Conservation (phyloP, 345 rosid species). For the Citrus glauca region DNA sequence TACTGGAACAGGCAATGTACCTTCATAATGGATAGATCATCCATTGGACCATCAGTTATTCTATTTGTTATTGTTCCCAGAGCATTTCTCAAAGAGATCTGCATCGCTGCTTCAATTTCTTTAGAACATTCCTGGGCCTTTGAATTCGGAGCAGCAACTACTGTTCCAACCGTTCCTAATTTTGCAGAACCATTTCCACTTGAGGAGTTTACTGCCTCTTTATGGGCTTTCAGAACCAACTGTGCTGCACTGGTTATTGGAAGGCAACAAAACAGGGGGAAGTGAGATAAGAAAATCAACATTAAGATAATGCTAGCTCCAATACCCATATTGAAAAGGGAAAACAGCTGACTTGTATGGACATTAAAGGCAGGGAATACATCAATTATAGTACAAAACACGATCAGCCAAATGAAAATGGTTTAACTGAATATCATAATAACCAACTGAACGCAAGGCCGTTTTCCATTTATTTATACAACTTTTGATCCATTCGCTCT, state of each 20-base stretch:
- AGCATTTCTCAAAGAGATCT: slow-evolving; percentile 90
- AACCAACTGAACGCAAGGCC: neutral
- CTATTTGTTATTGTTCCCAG: slow-evolving; percentile 56
- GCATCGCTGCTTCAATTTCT: slow-evolving; percentile 99
- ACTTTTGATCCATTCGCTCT: neutral
- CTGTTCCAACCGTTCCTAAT: slow-evolving; percentile 88
- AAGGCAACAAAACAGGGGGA: slow-evolving; percentile 5
- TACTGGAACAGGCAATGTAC: slow-evolving; percentile 24
- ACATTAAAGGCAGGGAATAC: neutral
- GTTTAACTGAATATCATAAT: neutral
- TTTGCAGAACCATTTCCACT: slow-evolving; percentile 88
- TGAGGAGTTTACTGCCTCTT: slow-evolving; percentile 90
- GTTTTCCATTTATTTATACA: neutral
- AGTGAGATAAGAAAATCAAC: neutral
- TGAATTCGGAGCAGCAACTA: slow-evolving; percentile 98
- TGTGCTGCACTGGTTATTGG: slow-evolving; percentile 67
- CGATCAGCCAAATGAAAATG: neutral
- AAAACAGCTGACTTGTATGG: neutral
- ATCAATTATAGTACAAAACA: neutral
- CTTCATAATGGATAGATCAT: slow-evolving; percentile 94
- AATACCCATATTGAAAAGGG: neutral
- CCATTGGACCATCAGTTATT: slow-evolving; percentile 80
- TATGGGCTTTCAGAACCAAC: slow-evolving; percentile 90
- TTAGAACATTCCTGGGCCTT: slow-evolving; percentile 89
- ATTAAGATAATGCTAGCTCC: neutral